Evolutionary conservation across 345 rosid species (phyloP), one percentile per base, ranked within the genome.

Genomic region (Dovyalis caffra): DNA sequence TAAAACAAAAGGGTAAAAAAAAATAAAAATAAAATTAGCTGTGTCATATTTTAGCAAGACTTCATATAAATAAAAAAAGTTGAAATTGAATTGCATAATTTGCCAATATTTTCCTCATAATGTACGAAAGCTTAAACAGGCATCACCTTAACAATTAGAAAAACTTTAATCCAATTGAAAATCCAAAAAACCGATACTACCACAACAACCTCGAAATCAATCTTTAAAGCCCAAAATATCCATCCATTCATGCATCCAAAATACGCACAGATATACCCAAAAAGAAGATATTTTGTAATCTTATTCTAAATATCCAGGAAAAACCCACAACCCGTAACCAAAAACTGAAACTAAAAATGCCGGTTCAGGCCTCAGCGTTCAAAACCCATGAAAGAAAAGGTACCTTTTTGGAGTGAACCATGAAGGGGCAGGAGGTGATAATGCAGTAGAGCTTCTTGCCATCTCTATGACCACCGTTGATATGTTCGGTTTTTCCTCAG

Each of bases 331-430:
- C 68, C 64, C 28, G 35, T 38, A 67, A 58, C 40, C 23, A 9
- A 18, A 53, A 57, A 53, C 12, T 12, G 23, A 20, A 45, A 15
- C 8, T 53, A 64, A 75, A 12, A 43, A 25, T 3, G 14, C 28
- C 28, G 2, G 12, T 23, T 56, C 61, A 56, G 28, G 61, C 61
- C 61, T 9, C 26, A 56, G 8, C 61, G 28, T 56, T 53, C 28
- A 56, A n/a, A 56, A 56, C 14, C 0, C 38, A 28, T 26, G 21
- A 25, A n/a, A n/a, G n/a, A 77, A 37, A 73, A 15, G 18, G 6
- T 61, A 94, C 98, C 86, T 89, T 76, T 81, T 84, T 8, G 98
- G 96, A 32, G 94, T 83, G 82, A 94, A 90, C 97, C 97, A 92
- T 12, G 97, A 92, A 66, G 92, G 91, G 14, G 74, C 67, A 9